These are phyloP conservation scores for Talaromyces sp. DNA, from an alignment of 2,329 filamentous ascomycete species.

Conservation along the genomic window DNA sequence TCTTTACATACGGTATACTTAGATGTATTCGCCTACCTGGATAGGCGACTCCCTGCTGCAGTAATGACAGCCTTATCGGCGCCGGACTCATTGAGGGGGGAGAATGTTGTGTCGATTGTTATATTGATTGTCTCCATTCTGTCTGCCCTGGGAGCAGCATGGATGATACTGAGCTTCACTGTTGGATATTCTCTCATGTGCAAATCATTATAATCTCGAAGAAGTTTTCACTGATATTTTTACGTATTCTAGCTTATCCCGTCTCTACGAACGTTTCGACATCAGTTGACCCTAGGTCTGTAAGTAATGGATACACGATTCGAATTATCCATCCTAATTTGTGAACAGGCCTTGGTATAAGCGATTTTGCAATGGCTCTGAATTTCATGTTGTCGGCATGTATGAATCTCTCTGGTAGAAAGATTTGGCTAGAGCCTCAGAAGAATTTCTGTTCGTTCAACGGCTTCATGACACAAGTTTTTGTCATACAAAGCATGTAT, in stretches of 20 bases:
- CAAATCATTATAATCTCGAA: neutral
- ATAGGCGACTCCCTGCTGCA: neutral
- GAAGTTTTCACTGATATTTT: neutral
- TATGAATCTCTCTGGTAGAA: constrained; percentile 7
- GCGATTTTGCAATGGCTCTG: constrained; percentile 12
- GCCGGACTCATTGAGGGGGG: neutral
- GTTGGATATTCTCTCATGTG: constrained; percentile 8
- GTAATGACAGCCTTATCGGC: constrained; percentile 9
- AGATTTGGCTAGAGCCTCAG: constrained; percentile 10
- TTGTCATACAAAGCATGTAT: constrained; percentile 13
- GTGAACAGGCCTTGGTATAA: constrained; percentile 11
- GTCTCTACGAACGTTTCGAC: constrained; percentile 12
- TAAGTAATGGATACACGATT: neutral
- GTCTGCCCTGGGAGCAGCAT: constrained; percentile 10
- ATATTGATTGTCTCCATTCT: constrained; percentile 13
- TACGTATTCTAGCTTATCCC: constrained; percentile 3
- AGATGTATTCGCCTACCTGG: neutral
- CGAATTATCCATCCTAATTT: neutral
- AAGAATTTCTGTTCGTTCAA: constrained; percentile 9
- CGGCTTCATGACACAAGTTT: constrained; percentile 14
- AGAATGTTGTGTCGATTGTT: constrained; percentile 8
- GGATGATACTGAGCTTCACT: constrained; percentile 14
- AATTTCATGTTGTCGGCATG: constrained; percentile 11
- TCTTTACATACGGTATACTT: neutral
- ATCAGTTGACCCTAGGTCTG: constrained; percentile 8